Evolutionary conservation across 2,329 filamentous ascomycete species (phyloP), one percentile per base, ranked within the genome.

Genomic region (Orbilia blumenaviensis): DNA sequence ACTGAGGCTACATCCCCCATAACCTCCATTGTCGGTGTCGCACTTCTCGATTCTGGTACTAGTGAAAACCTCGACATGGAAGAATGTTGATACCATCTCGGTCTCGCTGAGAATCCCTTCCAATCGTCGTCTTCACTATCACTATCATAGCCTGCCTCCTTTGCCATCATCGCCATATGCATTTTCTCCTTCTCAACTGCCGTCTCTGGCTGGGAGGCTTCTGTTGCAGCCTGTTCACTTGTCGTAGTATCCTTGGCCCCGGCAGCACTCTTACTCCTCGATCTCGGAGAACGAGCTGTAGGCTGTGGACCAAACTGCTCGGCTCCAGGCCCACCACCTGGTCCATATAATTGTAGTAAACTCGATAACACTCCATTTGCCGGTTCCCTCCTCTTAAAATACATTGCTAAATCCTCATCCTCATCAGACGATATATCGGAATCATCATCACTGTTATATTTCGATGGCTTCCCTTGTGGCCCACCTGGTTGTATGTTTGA

Each of bases 21-120:
- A 42, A 76, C 64, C 3, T 76, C 72, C 64, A 69, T 52, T 27
- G 71, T 76, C 46, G 72, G 64, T 5, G 64, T 76, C 38, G 41
- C 56, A 27, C 48, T 66, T 12, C 72, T 29, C 9, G 64, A 54
- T 12, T 36, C 50, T 7, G 29, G 29, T 4, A 63, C 29, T 7
- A 76, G 23, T 9, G 72, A 69, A 34, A 76, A 61, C 23, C 64
- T 63, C 21, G 72, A 76, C 72, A 69, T 68, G 29, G 72, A 76
- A 36, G 72, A 66, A 50, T 75, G 71, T 21, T 68, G 60, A 44
- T 76, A 76, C 72, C 72, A 76, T 41, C 72, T 68, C 34, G 72
- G 72, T 42, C 50, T 76, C 23, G 72, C 54, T 21, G 58, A 64
- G 32, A 76, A 76, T 42, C 64, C 69, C 50, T 76, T 76, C 64